phyloP scores from a whole-genome alignment of 768 basidiomycete genomes.

The Calocera viscosa region DNA sequence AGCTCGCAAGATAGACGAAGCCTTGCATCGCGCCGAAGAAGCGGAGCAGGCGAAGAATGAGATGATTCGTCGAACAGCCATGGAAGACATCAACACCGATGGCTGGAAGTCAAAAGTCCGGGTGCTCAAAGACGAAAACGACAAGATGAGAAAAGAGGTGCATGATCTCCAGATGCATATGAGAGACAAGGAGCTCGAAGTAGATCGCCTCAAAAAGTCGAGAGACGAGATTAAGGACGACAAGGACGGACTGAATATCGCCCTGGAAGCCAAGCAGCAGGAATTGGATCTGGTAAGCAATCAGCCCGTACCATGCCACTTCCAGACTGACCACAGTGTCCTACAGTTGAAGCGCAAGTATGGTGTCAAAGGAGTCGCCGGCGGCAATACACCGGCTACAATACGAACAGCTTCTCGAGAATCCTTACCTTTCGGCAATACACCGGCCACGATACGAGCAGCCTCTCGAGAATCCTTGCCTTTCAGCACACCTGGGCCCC shows the following conservation, averaged over 20 bases:
- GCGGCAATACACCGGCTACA: slow-evolving; percentile 40
- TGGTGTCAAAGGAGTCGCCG: slow-evolving; percentile 41
- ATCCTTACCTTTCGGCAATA: no score
- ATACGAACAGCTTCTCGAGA: not conserved
- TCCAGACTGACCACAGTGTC: not conserved
- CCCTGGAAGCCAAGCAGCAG: slow-evolving; percentile 86
- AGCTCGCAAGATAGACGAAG: slow-evolving; percentile 35
- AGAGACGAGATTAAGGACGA: slow-evolving; percentile 61
- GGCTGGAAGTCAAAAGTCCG: slow-evolving; percentile 37
- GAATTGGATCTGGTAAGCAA: slow-evolving; percentile 71
- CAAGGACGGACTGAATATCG: slow-evolving; percentile 72
- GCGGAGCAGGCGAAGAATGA: slow-evolving; percentile 26
- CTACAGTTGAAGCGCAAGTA: slow-evolving; percentile 51
- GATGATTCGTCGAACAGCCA: slow-evolving; percentile 22
- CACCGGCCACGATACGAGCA: slow-evolving; percentile 31
- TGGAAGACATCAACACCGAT: slow-evolving; percentile 40
- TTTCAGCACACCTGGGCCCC: not conserved
- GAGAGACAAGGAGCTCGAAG: slow-evolving; percentile 70
- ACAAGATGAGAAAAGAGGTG: slow-evolving; percentile 47
- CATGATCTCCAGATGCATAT: slow-evolving; percentile 67
- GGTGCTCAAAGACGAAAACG: slow-evolving; percentile 45
- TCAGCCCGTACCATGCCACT: slow-evolving; percentile 10
- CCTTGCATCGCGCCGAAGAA: slow-evolving; percentile 36
- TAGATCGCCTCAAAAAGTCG: slow-evolving; percentile 58
- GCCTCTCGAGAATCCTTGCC: slow-evolving; percentile 1